Evolutionary conservation across 768 basidiomycete genomes (phyloP).

Genomic region (Naganishia friedmannii): DNA sequence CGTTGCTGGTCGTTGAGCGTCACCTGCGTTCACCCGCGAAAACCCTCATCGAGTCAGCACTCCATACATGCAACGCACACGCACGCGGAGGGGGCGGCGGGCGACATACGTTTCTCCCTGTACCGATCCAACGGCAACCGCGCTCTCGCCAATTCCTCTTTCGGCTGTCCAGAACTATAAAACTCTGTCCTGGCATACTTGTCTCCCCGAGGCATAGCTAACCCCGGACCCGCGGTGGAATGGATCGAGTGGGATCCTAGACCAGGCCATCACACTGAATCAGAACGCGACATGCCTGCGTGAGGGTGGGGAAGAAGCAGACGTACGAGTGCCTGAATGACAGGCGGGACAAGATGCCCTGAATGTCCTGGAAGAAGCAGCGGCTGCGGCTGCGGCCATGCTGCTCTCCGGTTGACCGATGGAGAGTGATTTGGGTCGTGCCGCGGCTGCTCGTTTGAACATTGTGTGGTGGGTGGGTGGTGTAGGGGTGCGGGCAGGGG

Average conservation of each 20-base stretch:
- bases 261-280: too few species aligned
- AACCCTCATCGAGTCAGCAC: too few species aligned
- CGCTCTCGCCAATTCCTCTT: background rate
- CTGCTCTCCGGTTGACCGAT: background rate
- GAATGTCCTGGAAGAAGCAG: background rate
- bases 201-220: background rate
- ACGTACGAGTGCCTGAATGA: slow-evolving; percentile 28
- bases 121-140: slow-evolving; percentile 17
- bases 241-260: slow-evolving; percentile 30
- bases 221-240: slow-evolving; percentile 16
- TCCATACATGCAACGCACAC: too few species aligned
- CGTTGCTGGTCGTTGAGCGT: background rate
- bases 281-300: too few species aligned
- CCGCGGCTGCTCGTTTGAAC: slow-evolving; percentile 13
- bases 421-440: slow-evolving; percentile 13
- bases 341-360: slow-evolving; percentile 30
- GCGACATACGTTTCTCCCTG: background rate
- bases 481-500: background rate
- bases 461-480: slow-evolving; percentile 1
- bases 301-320: background rate
- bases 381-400: background rate
- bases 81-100: too few species aligned
- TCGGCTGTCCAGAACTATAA: slow-evolving; percentile 6
- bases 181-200: slow-evolving; percentile 21
- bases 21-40: background rate